A percentile compares a stretch with the other conserved stretches of the same genome.
Conservation (phyloP, 2,329 filamentous ascomycete species). For the Phaeosphaeria sp. region DNA sequence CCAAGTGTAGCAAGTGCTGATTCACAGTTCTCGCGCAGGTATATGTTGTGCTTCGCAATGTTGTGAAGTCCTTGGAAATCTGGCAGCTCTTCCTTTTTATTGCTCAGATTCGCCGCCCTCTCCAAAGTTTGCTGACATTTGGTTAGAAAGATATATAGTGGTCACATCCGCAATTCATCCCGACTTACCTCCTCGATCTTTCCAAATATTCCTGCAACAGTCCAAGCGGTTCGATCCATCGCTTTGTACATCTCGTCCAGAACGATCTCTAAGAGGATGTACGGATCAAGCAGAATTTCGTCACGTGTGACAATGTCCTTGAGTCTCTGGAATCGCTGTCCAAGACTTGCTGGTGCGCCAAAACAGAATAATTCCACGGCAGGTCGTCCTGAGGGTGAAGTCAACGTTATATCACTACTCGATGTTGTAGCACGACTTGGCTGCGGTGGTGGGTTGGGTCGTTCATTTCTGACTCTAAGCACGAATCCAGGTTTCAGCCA, state of each 20-base stretch:
- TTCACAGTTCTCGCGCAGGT: constrained; percentile 46
- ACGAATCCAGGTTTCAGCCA: constrained; percentile 38
- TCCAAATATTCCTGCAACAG: constrained; percentile 38
- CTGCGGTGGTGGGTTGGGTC: neutral
- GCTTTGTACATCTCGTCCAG: constrained; percentile 40
- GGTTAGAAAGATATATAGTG: constrained; percentile 14
- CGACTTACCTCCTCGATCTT: constrained; percentile 39
- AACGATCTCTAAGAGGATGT: constrained; percentile 38
- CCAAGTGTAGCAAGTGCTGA: constrained; percentile 37
- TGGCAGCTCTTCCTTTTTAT: constrained; percentile 23
- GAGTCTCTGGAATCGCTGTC: constrained; percentile 23
- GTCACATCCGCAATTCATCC: too few species aligned
- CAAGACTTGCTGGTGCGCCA: constrained; percentile 26
- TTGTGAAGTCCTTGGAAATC: constrained; percentile 43
- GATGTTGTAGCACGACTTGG: constrained; percentile 18
- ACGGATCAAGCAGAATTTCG: constrained; percentile 40
- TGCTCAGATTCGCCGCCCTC: constrained; percentile 22
- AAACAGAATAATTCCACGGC: constrained; percentile 39
- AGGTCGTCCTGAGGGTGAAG: neutral
- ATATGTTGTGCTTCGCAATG: constrained; percentile 49
- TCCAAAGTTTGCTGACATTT: constrained; percentile 25
- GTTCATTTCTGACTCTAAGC: constrained; percentile 21
- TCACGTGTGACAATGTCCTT: constrained; percentile 13
- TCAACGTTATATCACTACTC: constrained; percentile 18
- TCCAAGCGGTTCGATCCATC: constrained; percentile 40